A percentile compares a stretch with the other conserved stretches of the same genome.
Conservation (phyloP, 495 filamentous ascomycete genomes). For the Parathielavia appendiculata region DNA sequence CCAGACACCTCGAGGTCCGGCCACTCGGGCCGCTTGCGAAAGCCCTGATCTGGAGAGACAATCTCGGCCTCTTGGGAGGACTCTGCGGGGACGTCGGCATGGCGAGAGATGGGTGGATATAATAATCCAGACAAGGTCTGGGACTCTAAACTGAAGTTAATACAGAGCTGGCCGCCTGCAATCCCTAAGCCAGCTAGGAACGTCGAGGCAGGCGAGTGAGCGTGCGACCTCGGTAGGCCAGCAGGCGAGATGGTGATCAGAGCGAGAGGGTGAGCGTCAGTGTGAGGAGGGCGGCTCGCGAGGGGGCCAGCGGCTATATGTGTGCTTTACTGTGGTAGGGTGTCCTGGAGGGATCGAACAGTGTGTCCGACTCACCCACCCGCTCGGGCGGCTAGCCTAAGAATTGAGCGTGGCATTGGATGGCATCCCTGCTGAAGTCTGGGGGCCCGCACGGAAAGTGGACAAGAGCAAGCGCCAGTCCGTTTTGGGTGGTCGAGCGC, state of each 20-base stretch:
- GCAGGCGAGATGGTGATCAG: constrained; percentile 15
- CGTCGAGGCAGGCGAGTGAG: constrained; percentile 9
- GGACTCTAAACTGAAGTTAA: not conserved
- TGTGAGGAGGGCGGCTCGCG: constrained; percentile 14
- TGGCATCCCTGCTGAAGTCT: not conserved
- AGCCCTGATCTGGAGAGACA: constrained; percentile 70
- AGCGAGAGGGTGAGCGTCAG: constrained; percentile 22
- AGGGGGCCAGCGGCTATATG: constrained; percentile 28
- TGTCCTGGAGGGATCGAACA: too few species aligned
- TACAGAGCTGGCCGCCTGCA: constrained; percentile 13
- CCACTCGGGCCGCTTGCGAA: constrained; percentile 28
- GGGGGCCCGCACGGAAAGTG: not conserved
- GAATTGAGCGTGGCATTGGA: not conserved
- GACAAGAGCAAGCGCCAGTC: constrained; percentile 21
- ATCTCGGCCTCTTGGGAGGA: constrained; percentile 62
- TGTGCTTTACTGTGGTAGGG: not conserved
- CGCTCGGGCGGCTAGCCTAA: not conserved
- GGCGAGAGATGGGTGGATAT: not conserved
- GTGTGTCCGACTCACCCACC: constrained; percentile 1
- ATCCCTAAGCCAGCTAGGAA: constrained; percentile 23
- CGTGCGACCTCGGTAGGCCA: constrained; percentile 2
- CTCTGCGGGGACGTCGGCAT: constrained; percentile 37
- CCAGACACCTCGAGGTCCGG: constrained; percentile 33
- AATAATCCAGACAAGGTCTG: not conserved
- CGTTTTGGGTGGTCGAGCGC: not conserved